Conservation (phyloP, 768 basidiomycete species). For the Floccularia luteovirens region DNA sequence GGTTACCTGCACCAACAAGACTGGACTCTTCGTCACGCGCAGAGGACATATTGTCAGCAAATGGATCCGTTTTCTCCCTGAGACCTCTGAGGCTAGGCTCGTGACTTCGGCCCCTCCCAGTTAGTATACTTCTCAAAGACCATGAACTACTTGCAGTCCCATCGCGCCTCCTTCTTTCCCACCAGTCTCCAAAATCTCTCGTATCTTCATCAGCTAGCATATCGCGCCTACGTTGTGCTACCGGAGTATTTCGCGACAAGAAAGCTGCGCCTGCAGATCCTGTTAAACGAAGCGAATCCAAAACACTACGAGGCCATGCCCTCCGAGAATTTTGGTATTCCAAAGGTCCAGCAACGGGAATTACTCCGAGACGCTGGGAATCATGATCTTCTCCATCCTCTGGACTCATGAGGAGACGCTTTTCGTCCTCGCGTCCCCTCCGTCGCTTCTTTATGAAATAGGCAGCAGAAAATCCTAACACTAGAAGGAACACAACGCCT, state of each 20-base stretch:
- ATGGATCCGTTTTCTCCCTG: constrained; percentile 43
- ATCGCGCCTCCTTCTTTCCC: constrained; percentile 25
- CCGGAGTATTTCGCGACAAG: constrained; percentile 3
- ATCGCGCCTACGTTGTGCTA: constrained; percentile 40
- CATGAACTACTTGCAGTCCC: constrained; percentile 40
- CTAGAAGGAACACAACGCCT: constrained; percentile 49
- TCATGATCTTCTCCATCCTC: constrained; percentile 18
- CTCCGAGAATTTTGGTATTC: constrained; percentile 7
- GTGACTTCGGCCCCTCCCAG: constrained; percentile 27
- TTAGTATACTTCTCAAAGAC: constrained; percentile 43
- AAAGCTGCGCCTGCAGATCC: constrained; percentile 23
- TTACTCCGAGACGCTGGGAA: constrained; percentile 18
- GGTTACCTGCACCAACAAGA: constrained; percentile 11
- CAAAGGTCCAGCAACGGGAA: constrained; percentile 22
- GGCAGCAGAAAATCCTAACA: constrained; percentile 26
- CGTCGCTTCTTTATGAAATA: constrained; percentile 37
- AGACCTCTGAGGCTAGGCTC: constrained; percentile 27
- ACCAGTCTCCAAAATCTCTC: constrained; percentile 39
- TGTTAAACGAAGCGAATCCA: constrained; percentile 8
- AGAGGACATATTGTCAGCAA: constrained; percentile 34
- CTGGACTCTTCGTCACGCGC: constrained; percentile 26
- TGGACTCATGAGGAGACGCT: constrained; percentile 19
- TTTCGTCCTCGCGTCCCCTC: constrained; percentile 11
- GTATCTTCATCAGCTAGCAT: constrained; percentile 78
- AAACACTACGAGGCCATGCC: constrained; percentile 10